A percentile compares a stretch with the other conserved stretches of the same genome.
These are phyloP conservation scores for Aspergillus viridinutans DNA, from an alignment of 2,329 filamentous ascomycete genomes.

Conservation along the genomic window DNA sequence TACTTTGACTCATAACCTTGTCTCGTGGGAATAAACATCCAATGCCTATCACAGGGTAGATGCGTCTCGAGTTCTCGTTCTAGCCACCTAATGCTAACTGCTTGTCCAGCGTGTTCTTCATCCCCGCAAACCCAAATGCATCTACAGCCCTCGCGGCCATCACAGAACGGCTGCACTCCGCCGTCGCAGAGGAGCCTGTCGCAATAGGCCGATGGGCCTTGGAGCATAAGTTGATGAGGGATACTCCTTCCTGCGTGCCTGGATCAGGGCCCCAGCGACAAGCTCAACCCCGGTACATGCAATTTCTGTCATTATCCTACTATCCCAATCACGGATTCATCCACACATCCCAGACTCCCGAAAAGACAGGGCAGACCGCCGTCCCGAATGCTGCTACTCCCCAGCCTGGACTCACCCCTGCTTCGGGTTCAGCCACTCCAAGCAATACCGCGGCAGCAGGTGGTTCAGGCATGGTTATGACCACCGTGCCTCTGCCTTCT, in stretches of 20 bases:
- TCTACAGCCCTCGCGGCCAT: slow-evolving; percentile 32
- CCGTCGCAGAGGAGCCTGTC: slow-evolving; percentile 32
- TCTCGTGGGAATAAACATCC: neutral
- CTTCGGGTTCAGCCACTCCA: slow-evolving; percentile 1
- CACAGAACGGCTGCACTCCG: slow-evolving; percentile 36
- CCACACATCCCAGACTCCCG: slow-evolving; percentile 33
- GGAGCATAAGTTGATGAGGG: slow-evolving; percentile 41
- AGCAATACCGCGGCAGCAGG: slow-evolving; percentile 1
- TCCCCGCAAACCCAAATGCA: slow-evolving; percentile 39
- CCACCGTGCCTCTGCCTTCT: slow-evolving; percentile 33
- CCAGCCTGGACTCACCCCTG: neutral
- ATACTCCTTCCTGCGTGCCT: slow-evolving; percentile 39
- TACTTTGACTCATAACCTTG: neutral
- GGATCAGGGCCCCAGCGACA: slow-evolving; percentile 28
- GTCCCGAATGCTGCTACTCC: slow-evolving; percentile 4
- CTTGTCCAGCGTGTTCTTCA: slow-evolving; percentile 38
- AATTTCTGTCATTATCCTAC: slow-evolving; percentile 41
- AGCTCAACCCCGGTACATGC: slow-evolving; percentile 36
- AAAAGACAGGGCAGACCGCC: slow-evolving; percentile 8
- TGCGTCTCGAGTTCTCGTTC: neutral
- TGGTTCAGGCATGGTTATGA: slow-evolving; percentile 33
- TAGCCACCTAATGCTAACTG: slow-evolving; percentile 5
- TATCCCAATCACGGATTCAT: slow-evolving; percentile 39
- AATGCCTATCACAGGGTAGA: slow-evolving; percentile 37
- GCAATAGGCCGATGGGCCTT: slow-evolving; percentile 38